Conservation (phyloP, 2,329 filamentous ascomycete species). For the Trichoderma harzianum region DNA sequence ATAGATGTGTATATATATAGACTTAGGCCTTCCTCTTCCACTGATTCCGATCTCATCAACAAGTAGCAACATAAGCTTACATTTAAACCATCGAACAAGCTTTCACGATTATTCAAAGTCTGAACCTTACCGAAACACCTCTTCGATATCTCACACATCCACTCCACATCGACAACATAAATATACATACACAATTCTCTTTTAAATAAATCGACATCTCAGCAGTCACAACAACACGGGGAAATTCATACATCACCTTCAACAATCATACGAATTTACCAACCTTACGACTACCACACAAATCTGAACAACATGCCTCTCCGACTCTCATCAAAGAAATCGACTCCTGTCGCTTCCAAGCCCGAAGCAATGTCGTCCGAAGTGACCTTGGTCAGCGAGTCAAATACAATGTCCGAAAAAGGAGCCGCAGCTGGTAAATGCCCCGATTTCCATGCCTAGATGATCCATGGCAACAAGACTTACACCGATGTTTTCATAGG, state of each 20-base stretch:
- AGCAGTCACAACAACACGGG: not conserved
- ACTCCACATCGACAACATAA: not conserved
- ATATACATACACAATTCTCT: not conserved
- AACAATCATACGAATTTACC: not conserved
- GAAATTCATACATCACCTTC: not conserved
- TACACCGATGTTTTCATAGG: not conserved
- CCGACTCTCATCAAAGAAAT: not conserved
- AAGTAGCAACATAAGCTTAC: not conserved
- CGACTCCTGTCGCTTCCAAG: not conserved
- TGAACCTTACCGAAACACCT: not conserved
- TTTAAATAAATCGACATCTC: not conserved
- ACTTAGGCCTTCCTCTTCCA: not conserved
- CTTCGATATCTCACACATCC: not conserved
- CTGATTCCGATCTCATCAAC: not conserved
- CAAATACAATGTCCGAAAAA: not conserved
- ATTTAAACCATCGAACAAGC: not conserved
- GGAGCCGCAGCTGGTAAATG: not conserved
- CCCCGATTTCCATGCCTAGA: not conserved
- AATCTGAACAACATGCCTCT: not conserved
- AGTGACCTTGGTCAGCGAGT: not conserved
- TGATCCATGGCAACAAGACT: not conserved
- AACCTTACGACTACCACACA: not conserved
- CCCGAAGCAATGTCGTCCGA: slow-evolving; percentile 9
- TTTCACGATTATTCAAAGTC: not conserved
- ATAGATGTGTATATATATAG: not conserved